A percentile compares a stretch with the other conserved stretches of the same genome.
Evolutionary conservation across 768 basidiomycete genomes (phyloP).

Genomic region (Agaricus sinodeliciosus): DNA sequence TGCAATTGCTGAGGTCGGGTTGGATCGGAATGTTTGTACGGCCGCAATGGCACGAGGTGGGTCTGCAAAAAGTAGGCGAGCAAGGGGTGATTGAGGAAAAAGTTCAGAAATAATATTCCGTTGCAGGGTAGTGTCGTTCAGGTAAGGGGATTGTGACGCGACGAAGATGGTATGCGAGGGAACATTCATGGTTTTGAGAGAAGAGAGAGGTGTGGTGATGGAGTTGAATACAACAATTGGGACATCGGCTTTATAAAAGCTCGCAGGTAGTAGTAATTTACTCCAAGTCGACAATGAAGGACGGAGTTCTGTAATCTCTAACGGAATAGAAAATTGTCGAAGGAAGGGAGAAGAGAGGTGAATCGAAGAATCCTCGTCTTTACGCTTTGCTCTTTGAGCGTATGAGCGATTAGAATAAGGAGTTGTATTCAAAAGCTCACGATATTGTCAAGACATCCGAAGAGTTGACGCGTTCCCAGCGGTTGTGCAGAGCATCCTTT

Average conservation of each 20-base stretch:
- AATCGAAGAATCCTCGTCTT: conserved; percentile 17
- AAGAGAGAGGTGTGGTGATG: conserved; percentile 38
- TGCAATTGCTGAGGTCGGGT: conserved; percentile 38
- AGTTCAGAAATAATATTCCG: conserved; percentile 13
- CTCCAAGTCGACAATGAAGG: conserved; percentile 15
- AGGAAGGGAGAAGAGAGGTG: conserved; percentile 45
- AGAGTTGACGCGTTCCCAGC: conserved; percentile 35
- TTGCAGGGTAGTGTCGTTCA: conserved; percentile 8
- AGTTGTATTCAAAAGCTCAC: conserved; percentile 23
- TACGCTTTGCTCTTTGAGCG: conserved; percentile 19
- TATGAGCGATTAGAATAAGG: conserved; percentile 5
- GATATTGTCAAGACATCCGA: conserved; percentile 28
- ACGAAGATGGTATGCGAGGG: conserved; percentile 42
- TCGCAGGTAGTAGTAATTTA: conserved; percentile 13
- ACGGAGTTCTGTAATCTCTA: conserved; percentile 41
- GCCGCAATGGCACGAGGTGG: conserved; percentile 54
- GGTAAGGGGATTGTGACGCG: conserved; percentile 17
- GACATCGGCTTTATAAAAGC: conserved; percentile 46
- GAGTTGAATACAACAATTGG: conserved; percentile 63
- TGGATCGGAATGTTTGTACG: conserved; percentile 37
- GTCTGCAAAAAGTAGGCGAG: conserved; percentile 42
- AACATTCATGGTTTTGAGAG: conserved; percentile 22
- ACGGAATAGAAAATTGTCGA: conserved; percentile 43
- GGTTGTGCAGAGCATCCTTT: conserved; percentile 34
- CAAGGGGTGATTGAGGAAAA: conserved; percentile 15